Conservation (phyloP, 257 asterid species). For the Solanum gracilifrons region DNA sequence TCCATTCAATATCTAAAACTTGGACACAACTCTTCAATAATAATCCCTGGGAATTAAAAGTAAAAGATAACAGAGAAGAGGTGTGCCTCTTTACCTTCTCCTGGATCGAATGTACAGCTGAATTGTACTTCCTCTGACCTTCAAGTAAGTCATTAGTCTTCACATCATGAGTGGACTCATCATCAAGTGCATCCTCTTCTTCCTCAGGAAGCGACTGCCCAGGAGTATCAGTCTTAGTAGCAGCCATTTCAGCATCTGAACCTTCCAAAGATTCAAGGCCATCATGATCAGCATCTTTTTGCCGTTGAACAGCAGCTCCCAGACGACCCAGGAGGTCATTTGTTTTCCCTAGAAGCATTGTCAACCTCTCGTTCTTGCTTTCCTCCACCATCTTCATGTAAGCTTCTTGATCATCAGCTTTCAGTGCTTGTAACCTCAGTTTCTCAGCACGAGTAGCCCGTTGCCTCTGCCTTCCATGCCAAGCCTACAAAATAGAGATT, state of each 20-base stretch:
- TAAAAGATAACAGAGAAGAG: background rate
- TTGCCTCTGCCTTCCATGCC: constrained; percentile 98
- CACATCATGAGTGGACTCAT: constrained; percentile 36
- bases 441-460: constrained; percentile 96
- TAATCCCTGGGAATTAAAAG: background rate
- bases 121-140: constrained; percentile 94
- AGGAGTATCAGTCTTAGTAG: constrained; percentile 59
- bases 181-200: constrained; percentile 50
- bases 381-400: constrained; percentile 99
- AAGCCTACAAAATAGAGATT: constrained; percentile 45
- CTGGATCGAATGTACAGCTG: constrained; percentile 96
- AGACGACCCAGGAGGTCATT: constrained; percentile 81
- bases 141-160: constrained; percentile 85
- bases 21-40: background rate
- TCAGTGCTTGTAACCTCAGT: constrained; percentile 93
- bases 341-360: constrained; percentile 95
- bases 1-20: background rate
- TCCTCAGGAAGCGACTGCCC: constrained; percentile 66
- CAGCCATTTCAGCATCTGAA: constrained; percentile 46
- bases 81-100: constrained; percentile 58
- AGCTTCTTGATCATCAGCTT: constrained; percentile 99
- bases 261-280: constrained; percentile 53
- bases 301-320: constrained; percentile 99
- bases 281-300: constrained; percentile 84
- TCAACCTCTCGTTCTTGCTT: constrained; percentile 92